Evolutionary conservation across 2,329 filamentous ascomycete genomes (phyloP).

Genomic region (Juglanconis sp.): DNA sequence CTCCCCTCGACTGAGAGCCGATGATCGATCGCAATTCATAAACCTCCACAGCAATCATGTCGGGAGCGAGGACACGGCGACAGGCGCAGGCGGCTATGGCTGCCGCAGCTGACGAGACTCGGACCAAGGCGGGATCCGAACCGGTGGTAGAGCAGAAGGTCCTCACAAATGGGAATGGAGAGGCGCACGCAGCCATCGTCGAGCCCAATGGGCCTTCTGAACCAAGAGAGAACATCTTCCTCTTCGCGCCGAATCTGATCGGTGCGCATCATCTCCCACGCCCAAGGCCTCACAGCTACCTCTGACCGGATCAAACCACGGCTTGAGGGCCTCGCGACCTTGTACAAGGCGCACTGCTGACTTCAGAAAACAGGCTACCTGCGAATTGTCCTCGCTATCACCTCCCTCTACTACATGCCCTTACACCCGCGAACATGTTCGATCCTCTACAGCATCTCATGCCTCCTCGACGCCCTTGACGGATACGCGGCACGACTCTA

Average conservation of each 20-base stretch:
- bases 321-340: background rate
- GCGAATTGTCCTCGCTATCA: slow-evolving; percentile 77
- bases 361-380: slow-evolving; percentile 58
- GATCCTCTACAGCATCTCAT: slow-evolving; percentile 86
- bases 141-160: slow-evolving; percentile 20
- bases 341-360: slow-evolving; percentile 15
- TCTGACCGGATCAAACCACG: slow-evolving; percentile 1
- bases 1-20: background rate
- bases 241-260: slow-evolving; percentile 80
- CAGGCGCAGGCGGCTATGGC: slow-evolving; percentile 22
- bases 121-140: slow-evolving; percentile 27
- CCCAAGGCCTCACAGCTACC: background rate
- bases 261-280: slow-evolving; percentile 46
- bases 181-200: slow-evolving; percentile 31
- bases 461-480: slow-evolving; percentile 91
- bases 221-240: slow-evolving; percentile 68
- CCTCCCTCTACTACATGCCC: slow-evolving; percentile 98
- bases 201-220: slow-evolving; percentile 35
- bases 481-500: slow-evolving; percentile 87
- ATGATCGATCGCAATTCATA: slow-evolving; percentile 7
- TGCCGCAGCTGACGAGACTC: slow-evolving; percentile 21
- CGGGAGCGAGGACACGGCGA: slow-evolving; percentile 21
- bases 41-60: slow-evolving; percentile 14
- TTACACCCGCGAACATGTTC: slow-evolving; percentile 95
- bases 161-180: slow-evolving; percentile 45